A percentile compares a stretch with the other conserved stretches of the same genome.
Conservation (phyloP, 176 grass and related monocot species). For the Avena eriantha region DNA sequence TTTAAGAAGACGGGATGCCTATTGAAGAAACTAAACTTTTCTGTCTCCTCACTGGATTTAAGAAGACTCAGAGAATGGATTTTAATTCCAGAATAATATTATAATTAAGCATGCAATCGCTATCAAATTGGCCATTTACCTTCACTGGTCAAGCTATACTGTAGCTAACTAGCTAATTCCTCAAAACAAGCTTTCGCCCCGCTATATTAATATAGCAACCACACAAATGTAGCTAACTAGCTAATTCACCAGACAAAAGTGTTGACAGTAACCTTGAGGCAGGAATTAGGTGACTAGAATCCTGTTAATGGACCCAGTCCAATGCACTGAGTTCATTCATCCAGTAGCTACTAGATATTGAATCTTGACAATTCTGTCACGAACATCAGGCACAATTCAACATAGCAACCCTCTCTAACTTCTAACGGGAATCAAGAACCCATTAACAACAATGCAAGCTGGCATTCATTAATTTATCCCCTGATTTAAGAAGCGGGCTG, state of each 20-base stretch:
- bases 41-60: background rate
- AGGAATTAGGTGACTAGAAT: background rate
- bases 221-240: background rate
- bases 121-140: background rate
- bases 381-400: too few species aligned
- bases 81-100: background rate
- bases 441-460: too few species aligned
- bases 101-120: background rate
- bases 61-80: too few species aligned
- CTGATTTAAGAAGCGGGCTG: background rate
- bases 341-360: background rate
- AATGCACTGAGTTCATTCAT: background rate
- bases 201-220: too few species aligned
- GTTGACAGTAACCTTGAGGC: background rate
- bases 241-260: background rate
- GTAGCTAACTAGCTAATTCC: background rate
- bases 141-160: background rate
- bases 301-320: background rate
- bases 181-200: too few species aligned
- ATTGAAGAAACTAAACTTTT: background rate
- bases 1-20: background rate
- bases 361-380: background rate
- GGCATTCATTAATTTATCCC: background rate
- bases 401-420: too few species aligned
- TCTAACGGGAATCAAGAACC: too few species aligned